A percentile compares a stretch with the other conserved stretches of the same genome.
Conservation (phyloP, 2,329 filamentous ascomycete species). For the Talaromyces sp. region DNA sequence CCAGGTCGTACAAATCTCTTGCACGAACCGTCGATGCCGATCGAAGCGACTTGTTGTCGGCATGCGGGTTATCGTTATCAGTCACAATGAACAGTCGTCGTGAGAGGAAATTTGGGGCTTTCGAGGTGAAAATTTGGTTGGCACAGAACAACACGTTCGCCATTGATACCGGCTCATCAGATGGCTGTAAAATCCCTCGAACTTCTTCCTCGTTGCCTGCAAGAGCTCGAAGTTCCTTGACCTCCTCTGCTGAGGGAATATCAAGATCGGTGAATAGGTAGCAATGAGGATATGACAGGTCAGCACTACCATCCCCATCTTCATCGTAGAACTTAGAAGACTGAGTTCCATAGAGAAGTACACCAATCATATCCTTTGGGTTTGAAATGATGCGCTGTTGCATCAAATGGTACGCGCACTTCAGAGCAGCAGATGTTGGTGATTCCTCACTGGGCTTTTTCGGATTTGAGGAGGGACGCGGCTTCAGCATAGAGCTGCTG, state of each 20-base stretch:
- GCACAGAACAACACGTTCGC: constrained; percentile 90
- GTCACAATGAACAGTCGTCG: constrained; percentile 93
- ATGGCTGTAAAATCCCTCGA: constrained; percentile 69
- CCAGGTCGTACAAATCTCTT: constrained; percentile 92
- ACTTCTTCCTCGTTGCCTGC: constrained; percentile 77
- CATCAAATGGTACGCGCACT: constrained; percentile 94
- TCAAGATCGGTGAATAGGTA: constrained; percentile 89
- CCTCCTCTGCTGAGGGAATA: constrained; percentile 81
- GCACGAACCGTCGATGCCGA: constrained; percentile 82
- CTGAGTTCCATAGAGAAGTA: constrained; percentile 87
- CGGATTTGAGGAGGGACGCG: constrained; percentile 64
- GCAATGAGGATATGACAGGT: constrained; percentile 80
- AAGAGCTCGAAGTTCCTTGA: constrained; percentile 74
- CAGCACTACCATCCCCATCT: constrained; percentile 58
- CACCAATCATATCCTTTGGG: constrained; percentile 95
- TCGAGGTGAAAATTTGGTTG: constrained; percentile 95
- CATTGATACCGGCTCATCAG: constrained; percentile 73
- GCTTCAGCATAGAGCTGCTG: constrained; percentile 80
- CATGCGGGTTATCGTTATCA: constrained; percentile 86
- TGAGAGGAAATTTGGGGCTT: constrained; percentile 90
- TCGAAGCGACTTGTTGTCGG: constrained; percentile 69
- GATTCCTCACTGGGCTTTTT: constrained; percentile 81
- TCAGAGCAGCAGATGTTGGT: constrained; percentile 79
- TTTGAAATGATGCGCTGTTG: constrained; percentile 98
- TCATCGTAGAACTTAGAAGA: constrained; percentile 77